A percentile compares a stretch with the other conserved stretches of the same genome.
phyloP scores from a whole-genome alignment of 2,329 filamentous ascomycete genomes.

The Fusarium paranaense region DNA sequence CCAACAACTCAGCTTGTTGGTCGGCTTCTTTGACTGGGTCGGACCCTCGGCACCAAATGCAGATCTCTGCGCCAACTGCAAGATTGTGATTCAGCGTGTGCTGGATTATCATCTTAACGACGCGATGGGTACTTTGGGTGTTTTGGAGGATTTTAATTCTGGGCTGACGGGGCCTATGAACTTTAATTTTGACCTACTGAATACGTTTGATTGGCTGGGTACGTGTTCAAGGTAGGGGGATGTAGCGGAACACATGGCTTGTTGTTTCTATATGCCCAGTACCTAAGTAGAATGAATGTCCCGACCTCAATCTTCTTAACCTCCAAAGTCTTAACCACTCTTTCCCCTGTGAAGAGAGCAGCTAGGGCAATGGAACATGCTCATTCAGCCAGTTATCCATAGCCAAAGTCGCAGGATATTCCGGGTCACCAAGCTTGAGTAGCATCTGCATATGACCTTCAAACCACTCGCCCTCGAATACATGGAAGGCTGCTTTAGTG shows the following conservation, averaged over 20 bases:
- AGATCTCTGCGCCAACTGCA: slow-evolving; percentile 57
- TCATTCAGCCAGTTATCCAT: not conserved
- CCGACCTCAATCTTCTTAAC: too few relatives aligned
- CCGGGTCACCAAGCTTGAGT: not conserved
- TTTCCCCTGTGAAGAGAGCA: too few relatives aligned
- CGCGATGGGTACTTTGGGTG: not conserved
- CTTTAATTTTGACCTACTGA: slow-evolving; percentile 59
- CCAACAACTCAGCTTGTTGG: slow-evolving; percentile 62
- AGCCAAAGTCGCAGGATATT: not conserved
- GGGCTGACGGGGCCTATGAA: slow-evolving; percentile 31
- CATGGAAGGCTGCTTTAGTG: not conserved
- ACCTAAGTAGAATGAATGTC: not conserved
- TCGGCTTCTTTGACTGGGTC: slow-evolving; percentile 63
- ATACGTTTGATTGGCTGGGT: slow-evolving; percentile 60
- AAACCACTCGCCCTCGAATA: not conserved
- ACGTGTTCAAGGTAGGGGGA: not conserved
- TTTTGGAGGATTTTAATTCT: not conserved
- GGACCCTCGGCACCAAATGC: slow-evolving; percentile 59
- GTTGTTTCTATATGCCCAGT: not conserved
- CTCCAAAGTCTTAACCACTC: too few relatives aligned
- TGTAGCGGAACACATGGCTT: not conserved
- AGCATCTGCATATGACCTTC: not conserved
- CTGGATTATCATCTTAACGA: slow-evolving; percentile 60
- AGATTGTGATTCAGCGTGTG: slow-evolving; percentile 60
- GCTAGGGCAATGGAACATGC: not conserved